Conservation (phyloP, 2,329 filamentous ascomycete species). For the Alternaria conjuncta region DNA sequence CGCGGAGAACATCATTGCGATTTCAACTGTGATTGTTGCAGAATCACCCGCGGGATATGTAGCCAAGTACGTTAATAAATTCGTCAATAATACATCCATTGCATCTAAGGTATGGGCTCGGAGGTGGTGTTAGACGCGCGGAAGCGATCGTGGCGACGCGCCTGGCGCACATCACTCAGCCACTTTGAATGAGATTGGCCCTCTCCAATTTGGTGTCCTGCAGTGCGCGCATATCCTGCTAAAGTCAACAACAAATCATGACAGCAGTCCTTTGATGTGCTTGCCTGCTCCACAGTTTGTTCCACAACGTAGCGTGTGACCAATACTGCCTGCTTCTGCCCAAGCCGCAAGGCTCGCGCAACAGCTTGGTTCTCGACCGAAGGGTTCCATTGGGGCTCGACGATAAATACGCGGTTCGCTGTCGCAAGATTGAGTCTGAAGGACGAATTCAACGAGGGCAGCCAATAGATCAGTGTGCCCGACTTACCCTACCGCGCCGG, state of each 20-base stretch:
- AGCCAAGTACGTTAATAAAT: too few relatives aligned
- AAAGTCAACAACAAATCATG: neutral
- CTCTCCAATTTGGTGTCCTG: neutral
- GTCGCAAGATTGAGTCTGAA: slow-evolving; percentile 56
- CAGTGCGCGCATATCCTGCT: slow-evolving; percentile 39
- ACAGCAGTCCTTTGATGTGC: neutral
- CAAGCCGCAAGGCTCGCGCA: slow-evolving; percentile 56
- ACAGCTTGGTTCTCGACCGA: slow-evolving; percentile 61
- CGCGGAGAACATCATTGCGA: too few relatives aligned
- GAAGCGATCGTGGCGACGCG: too few relatives aligned
- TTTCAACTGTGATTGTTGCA: too few relatives aligned
- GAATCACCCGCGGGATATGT: too few relatives aligned
- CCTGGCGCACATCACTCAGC: too few relatives aligned
- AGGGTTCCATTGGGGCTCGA: slow-evolving; percentile 64
- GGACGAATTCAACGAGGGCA: neutral
- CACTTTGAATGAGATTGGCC: too few relatives aligned
- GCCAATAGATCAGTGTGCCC: too few relatives aligned
- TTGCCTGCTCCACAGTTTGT: slow-evolving; percentile 39
- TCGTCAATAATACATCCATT: too few relatives aligned
- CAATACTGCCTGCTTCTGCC: slow-evolving; percentile 53
- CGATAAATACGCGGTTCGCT: slow-evolving; percentile 58
- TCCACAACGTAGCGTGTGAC: slow-evolving; percentile 59
- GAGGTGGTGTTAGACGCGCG: too few relatives aligned
- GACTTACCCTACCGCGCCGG: slow-evolving; percentile 58
- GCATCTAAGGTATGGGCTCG: too few relatives aligned